Conservation (phyloP, 495 filamentous ascomycete genomes). For the Neurospora sp. region DNA sequence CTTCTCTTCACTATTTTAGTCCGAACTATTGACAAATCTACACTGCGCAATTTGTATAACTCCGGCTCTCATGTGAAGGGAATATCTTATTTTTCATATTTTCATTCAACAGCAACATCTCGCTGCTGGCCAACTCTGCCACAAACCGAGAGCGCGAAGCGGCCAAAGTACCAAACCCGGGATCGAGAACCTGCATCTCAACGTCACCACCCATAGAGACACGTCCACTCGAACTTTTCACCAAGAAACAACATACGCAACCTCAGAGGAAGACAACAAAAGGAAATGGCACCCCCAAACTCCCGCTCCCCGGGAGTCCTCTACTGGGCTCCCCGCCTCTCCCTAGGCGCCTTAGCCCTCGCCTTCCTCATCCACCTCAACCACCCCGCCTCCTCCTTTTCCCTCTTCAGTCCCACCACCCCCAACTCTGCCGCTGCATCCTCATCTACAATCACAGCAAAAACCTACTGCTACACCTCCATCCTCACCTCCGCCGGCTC, state of each 20-base stretch:
- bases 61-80: background rate
- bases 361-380: constrained; percentile 9
- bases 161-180: background rate
- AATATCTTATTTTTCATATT: background rate
- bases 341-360: constrained; percentile 11
- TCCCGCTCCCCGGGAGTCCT: background rate
- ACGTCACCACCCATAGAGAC: background rate
- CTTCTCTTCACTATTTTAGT: background rate
- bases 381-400: constrained; percentile 7
- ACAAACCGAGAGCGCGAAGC: background rate
- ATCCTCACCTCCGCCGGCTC: constrained; percentile 3
- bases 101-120: background rate
- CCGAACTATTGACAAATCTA: background rate
- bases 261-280: background rate
- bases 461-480: constrained; percentile 33
- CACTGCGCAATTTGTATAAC: background rate
- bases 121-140: background rate
- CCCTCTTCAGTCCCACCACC: constrained; percentile 1
- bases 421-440: background rate
- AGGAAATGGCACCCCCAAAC: background rate
- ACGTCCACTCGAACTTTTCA: background rate
- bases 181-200: background rate
- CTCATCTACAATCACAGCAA: background rate
- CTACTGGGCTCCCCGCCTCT: constrained; percentile 13
- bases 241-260: background rate